Conservation (phyloP, 1,284 basidiomycete species). For the Coniferiporia sulphurascens region DNA sequence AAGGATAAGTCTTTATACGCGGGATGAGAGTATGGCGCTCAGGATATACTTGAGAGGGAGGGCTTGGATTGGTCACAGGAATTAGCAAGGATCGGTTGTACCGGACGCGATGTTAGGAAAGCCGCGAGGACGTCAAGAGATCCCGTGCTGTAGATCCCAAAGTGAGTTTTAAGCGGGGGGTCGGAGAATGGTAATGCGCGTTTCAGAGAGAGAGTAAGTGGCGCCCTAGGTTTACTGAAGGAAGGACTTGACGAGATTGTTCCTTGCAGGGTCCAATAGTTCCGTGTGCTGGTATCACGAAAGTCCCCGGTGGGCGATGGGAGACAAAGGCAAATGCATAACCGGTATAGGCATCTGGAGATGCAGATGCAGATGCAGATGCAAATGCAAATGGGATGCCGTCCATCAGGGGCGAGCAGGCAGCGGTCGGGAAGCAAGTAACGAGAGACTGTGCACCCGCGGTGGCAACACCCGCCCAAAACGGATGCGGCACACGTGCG, state of each 20-base stretch:
- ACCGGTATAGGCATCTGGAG: too few species aligned
- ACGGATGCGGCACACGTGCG: too few species aligned
- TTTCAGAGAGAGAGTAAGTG: constrained; percentile 8
- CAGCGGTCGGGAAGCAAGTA: too few species aligned
- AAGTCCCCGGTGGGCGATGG: too few species aligned
- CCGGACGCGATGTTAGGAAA: constrained; percentile 9
- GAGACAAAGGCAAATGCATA: too few species aligned
- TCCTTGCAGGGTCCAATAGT: background rate
- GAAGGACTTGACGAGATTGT: background rate
- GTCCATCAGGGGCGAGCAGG: too few species aligned
- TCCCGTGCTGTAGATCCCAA: constrained; percentile 14
- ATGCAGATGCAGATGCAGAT: too few species aligned
- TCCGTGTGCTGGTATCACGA: too few species aligned
- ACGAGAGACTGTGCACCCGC: too few species aligned
- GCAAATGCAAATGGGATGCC: too few species aligned
- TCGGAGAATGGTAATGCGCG: constrained; percentile 9
- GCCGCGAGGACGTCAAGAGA: constrained; percentile 10
- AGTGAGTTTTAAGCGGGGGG: constrained; percentile 10
- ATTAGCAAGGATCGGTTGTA: constrained; percentile 13
- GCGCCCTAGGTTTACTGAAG: background rate
- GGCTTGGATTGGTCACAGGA: constrained; percentile 4
- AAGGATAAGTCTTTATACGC: constrained; percentile 9
- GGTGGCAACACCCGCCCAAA: too few species aligned
- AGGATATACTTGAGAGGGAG: constrained; percentile 4
- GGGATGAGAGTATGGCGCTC: constrained; percentile 6